phyloP scores from a whole-genome alignment of 257 asterid genomes.

The Misopates orontium region DNA sequence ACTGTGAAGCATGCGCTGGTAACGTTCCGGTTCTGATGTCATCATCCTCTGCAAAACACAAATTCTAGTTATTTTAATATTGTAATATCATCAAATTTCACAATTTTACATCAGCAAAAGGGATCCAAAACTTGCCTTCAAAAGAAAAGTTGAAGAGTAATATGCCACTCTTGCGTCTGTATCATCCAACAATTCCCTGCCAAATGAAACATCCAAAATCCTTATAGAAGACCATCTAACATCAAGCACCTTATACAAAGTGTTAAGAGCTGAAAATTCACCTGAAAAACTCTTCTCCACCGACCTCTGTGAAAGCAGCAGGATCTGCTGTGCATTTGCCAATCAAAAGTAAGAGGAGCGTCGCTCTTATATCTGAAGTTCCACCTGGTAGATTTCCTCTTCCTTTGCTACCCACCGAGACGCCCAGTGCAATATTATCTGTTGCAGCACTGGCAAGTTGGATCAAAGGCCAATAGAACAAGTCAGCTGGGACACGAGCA shows the following conservation, averaged over 20 bases:
- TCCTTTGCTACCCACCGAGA: conserved; percentile 99
- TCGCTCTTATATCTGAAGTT: conserved; percentile 95
- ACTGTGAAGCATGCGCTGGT: conserved; percentile 94
- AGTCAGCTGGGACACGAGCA: conserved; percentile 96
- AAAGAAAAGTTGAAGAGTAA: conserved; percentile 95
- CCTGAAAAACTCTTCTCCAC: conserved; percentile 97
- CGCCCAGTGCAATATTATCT: conserved; percentile 96
- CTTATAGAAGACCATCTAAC: conserved; percentile 18
- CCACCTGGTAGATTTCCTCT: conserved; percentile 99
- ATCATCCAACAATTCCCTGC: conserved; percentile 91
- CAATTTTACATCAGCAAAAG: conserved; percentile 31
- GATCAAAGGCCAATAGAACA: conserved; percentile 96
- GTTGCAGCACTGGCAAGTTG: conserved; percentile 99
- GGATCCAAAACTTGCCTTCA: conserved; percentile 66
- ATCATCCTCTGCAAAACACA: conserved; percentile 81
- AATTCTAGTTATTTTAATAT: conserved; percentile 21
- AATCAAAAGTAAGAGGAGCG: conserved; percentile 92
- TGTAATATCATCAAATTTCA: conserved; percentile 7
- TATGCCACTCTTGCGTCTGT: conserved; percentile 99
- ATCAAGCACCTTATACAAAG: conserved; percentile 24
- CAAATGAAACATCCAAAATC: conserved; percentile 26
- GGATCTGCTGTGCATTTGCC: conserved; percentile 98
- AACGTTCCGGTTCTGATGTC: conserved; percentile 92
- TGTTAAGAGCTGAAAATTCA: conserved; percentile 33
- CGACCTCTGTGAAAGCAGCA: conserved; percentile 79